Conservation (phyloP, 176 grass and related monocot genomes). For the Luzula sylvatica region DNA sequence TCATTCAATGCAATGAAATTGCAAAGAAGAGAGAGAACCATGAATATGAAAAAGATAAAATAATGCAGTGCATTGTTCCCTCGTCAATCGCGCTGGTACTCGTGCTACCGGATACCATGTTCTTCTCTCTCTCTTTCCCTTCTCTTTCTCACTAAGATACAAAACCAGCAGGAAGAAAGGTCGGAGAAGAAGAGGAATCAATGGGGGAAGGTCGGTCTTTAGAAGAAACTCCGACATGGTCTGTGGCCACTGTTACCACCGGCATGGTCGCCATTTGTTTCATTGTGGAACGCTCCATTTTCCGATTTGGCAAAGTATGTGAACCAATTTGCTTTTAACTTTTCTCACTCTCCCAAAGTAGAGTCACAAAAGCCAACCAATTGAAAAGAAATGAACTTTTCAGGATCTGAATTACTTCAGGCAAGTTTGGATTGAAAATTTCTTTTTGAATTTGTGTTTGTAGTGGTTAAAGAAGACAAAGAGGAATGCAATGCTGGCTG, state of each 20-base stretch:
- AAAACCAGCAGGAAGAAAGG: neutral
- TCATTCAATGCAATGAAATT: too few relatives aligned
- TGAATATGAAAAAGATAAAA: neutral
- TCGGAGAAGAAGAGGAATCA: neutral
- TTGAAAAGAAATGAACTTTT: too few relatives aligned
- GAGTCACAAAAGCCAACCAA: too few relatives aligned
- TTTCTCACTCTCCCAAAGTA: neutral
- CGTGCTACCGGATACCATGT: neutral
- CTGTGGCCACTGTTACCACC: constrained; percentile 88
- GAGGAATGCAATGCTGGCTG: constrained; percentile 93
- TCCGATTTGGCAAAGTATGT: constrained; percentile 48
- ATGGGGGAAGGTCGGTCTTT: constrained; percentile 56
- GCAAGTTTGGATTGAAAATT: constrained; percentile 1
- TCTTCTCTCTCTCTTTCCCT: neutral
- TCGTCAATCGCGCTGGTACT: neutral
- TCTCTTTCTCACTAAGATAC: neutral
- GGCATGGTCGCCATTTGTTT: constrained; percentile 86
- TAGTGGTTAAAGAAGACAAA: constrained; percentile 89
- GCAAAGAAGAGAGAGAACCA: too few relatives aligned
- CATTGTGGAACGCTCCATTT: constrained; percentile 81
- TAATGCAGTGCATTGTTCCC: constrained; percentile 13
- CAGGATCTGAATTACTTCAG: too few relatives aligned
- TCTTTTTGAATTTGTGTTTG: neutral
- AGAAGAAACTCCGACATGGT: constrained; percentile 98
- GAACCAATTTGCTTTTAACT: neutral